Percentiles rank a stretch among this genome's conserved stretches.
These are phyloP conservation scores for Umbelopsis sp. DNA, from an alignment of 371 early-diverging fungal genomes.

Conservation along the genomic window DNA sequence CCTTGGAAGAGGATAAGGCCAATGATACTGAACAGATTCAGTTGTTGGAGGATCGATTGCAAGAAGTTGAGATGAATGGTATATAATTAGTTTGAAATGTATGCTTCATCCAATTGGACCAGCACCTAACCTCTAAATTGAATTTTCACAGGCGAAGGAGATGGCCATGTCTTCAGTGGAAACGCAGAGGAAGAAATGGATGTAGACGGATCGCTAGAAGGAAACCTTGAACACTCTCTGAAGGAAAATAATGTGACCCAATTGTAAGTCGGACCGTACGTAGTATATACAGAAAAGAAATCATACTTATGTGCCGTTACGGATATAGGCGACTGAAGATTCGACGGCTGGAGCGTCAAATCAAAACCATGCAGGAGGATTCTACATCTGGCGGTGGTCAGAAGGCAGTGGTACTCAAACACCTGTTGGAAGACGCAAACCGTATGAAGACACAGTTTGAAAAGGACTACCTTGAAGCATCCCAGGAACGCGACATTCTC, in stretches of 20 bases:
- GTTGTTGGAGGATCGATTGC: slow-evolving; percentile 77
- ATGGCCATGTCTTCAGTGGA: neutral
- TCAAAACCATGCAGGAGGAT: slow-evolving; percentile 64
- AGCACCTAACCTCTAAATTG: neutral
- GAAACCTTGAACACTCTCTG: slow-evolving; percentile 49
- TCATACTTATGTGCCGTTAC: neutral
- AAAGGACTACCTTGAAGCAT: slow-evolving; percentile 70
- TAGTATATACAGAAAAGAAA: neutral
- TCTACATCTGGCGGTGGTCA: slow-evolving; percentile 52
- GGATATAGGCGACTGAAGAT: slow-evolving; percentile 60
- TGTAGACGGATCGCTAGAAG: slow-evolving; percentile 36
- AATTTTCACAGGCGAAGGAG: neutral
- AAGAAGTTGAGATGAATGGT: slow-evolving; percentile 80
- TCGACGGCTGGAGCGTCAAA: slow-evolving; percentile 78
- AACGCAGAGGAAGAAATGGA: slow-evolving; percentile 30
- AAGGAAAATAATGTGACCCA: slow-evolving; percentile 59
- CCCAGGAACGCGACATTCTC: slow-evolving; percentile 68
- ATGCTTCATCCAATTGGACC: no score
- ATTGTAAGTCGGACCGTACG: slow-evolving; percentile 35
- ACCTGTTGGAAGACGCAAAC: slow-evolving; percentile 74
- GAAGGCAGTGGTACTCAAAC: slow-evolving; percentile 66
- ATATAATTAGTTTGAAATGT: slow-evolving; percentile 17
- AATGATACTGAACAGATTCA: slow-evolving; percentile 78
- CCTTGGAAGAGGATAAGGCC: slow-evolving; percentile 66
- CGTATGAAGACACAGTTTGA: slow-evolving; percentile 73